A percentile compares a stretch with the other conserved stretches of the same genome.
These are phyloP conservation scores for Acrocalymma vagum DNA, from an alignment of 2,329 filamentous ascomycete species.

Conservation along the genomic window DNA sequence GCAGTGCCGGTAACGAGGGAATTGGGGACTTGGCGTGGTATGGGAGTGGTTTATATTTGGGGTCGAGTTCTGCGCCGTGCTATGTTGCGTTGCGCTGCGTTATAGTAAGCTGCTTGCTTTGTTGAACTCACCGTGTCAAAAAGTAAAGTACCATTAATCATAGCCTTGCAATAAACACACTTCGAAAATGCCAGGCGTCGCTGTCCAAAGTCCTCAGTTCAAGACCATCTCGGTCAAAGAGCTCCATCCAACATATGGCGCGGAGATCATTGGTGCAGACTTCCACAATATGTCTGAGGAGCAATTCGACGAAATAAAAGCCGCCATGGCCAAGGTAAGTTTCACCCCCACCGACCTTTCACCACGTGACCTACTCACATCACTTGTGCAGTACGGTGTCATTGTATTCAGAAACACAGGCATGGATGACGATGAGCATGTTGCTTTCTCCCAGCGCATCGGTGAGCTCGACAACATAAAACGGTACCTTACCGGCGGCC, in stretches of 20 bases:
- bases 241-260: slow-evolving; percentile 46
- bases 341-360: too few relatives aligned
- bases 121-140: too few relatives aligned
- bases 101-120: too few relatives aligned
- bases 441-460: slow-evolving; percentile 60
- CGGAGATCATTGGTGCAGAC: slow-evolving; percentile 41
- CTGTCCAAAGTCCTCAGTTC: slow-evolving; percentile 5
- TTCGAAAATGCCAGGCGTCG: slow-evolving; percentile 2
- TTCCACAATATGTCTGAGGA: background rate
- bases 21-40: too few relatives aligned
- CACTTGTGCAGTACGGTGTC: slow-evolving; percentile 56
- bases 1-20: too few relatives aligned
- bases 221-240: slow-evolving; percentile 41
- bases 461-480: slow-evolving; percentile 67
- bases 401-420: slow-evolving; percentile 60
- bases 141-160: too few relatives aligned
- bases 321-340: slow-evolving; percentile 1
- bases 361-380: background rate
- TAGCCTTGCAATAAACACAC: background rate
- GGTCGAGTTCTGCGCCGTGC: too few relatives aligned
- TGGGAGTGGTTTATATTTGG: too few relatives aligned
- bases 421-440: slow-evolving; percentile 60
- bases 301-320: slow-evolving; percentile 4
- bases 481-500: slow-evolving; percentile 57
- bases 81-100: too few relatives aligned